These are phyloP conservation scores for Fabrea salina DNA, from an alignment of 169 alveolate genomes.

Conservation along the genomic window DNA sequence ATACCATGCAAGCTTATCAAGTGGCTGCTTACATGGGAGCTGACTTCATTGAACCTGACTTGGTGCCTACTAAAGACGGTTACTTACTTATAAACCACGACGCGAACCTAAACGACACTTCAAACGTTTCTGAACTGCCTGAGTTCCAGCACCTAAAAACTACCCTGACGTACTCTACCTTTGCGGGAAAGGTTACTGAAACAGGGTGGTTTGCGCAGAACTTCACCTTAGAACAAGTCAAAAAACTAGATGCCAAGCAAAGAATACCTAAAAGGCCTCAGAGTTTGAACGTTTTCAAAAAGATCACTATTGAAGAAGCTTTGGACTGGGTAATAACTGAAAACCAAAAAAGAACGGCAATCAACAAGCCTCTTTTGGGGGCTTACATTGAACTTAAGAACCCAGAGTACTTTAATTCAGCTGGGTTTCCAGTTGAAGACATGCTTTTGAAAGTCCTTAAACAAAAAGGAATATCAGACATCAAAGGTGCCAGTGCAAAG, in stretches of 20 bases:
- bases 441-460: slow-evolving; percentile 28
- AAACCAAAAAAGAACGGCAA: slow-evolving; percentile 21
- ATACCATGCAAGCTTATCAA: slow-evolving; percentile 54
- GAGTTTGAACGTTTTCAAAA: slow-evolving; percentile 38
- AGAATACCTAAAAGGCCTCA: slow-evolving; percentile 49
- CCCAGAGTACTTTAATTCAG: slow-evolving; percentile 28
- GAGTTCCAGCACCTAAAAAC: slow-evolving; percentile 39
- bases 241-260: slow-evolving; percentile 47
- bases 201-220: slow-evolving; percentile 63
- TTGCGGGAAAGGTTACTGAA: slow-evolving; percentile 17
- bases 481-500: slow-evolving; percentile 37
- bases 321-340: slow-evolving; percentile 36
- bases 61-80: slow-evolving; percentile 66
- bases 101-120: slow-evolving; percentile 61
- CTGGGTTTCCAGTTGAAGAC: slow-evolving; percentile 23
- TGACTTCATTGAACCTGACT: slow-evolving; percentile 69
- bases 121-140: slow-evolving; percentile 50
- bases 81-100: slow-evolving; percentile 60
- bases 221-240: slow-evolving; percentile 56
- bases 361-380: slow-evolving; percentile 36
- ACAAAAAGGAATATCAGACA: slow-evolving; percentile 32
- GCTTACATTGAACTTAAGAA: slow-evolving; percentile 53
- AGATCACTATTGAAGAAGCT: slow-evolving; percentile 61
- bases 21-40: slow-evolving; percentile 60
- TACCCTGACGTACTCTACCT: slow-evolving; percentile 21